A percentile compares a stretch with the other conserved stretches of the same genome.
Evolutionary conservation across 805 yeast species (phyloP).

Genomic region (Starmerella gropengiesseri): DNA sequence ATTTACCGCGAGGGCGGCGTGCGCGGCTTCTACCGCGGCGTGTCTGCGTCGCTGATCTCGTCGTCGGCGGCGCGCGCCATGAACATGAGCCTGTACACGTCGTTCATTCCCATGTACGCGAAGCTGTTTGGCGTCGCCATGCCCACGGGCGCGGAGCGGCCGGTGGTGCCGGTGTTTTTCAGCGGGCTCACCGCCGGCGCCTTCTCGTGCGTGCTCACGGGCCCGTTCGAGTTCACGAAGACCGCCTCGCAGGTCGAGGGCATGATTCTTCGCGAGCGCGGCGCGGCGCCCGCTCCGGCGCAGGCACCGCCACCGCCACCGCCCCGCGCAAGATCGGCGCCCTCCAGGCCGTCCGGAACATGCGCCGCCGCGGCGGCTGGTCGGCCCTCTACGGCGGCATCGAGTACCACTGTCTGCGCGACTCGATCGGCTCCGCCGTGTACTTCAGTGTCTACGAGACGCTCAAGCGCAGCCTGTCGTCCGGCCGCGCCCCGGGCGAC

Average conservation of each 20-base stretch:
- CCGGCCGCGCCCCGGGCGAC: slow-evolving; percentile 22
- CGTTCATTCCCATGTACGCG: slow-evolving; percentile 18
- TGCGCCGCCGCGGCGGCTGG: slow-evolving; percentile 49
- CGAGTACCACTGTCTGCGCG: slow-evolving; percentile 55
- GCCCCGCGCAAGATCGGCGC: slow-evolving; percentile 27
- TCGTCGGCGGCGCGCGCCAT: slow-evolving; percentile 32
- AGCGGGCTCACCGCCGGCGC: slow-evolving; percentile 64
- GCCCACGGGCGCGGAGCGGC: slow-evolving; percentile 17
- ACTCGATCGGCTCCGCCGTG: slow-evolving; percentile 57
- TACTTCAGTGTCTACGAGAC: slow-evolving; percentile 71
- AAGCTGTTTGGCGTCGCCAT: slow-evolving; percentile 13
- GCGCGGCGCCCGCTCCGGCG: background rate
- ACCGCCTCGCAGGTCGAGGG: slow-evolving; percentile 61
- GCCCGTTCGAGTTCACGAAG: slow-evolving; percentile 81
- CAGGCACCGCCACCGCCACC: background rate
- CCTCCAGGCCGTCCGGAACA: slow-evolving; percentile 40
- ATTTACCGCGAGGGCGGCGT: slow-evolving; percentile 55
- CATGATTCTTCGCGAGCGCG: slow-evolving; percentile 31
- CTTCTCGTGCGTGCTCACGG: slow-evolving; percentile 40
- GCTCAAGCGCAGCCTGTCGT: slow-evolving; percentile 41
- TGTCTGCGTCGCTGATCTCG: slow-evolving; percentile 60
- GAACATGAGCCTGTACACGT: slow-evolving; percentile 23
- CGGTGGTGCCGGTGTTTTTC: slow-evolving; percentile 23
- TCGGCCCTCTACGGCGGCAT: slow-evolving; percentile 64
- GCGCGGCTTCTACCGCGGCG: slow-evolving; percentile 63